Conservation (phyloP, 805 yeast species). For the Metschnikowia picachoensis region DNA sequence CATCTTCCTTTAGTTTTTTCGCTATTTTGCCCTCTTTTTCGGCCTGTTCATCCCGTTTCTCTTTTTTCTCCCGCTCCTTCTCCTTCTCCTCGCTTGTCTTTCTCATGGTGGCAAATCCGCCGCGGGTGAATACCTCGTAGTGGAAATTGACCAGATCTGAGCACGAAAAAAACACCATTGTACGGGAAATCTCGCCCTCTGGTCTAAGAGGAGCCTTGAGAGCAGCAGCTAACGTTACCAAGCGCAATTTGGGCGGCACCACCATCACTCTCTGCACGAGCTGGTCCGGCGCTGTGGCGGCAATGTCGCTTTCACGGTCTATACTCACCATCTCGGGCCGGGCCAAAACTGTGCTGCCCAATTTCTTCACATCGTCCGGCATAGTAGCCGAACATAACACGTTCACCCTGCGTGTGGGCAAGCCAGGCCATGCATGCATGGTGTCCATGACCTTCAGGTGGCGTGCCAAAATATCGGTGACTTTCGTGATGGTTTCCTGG, state of each 20-base stretch:
- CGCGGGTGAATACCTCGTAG: conserved; percentile 65
- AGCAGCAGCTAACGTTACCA: conserved; percentile 72
- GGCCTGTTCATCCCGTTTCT: conserved; percentile 17
- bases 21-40: conserved; percentile 9
- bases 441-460: conserved; percentile 37
- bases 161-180: conserved; percentile 87
- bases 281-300: conserved; percentile 79
- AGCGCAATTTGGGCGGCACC: conserved; percentile 87
- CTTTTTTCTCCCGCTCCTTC: conserved; percentile 16
- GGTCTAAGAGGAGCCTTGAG: conserved; percentile 47
- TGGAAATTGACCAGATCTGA: conserved; percentile 97
- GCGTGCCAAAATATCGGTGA: conserved; percentile 56
- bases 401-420: conserved; percentile 72
- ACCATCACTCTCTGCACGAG: conserved; percentile 73
- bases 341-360: conserved; percentile 73
- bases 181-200: conserved; percentile 39
- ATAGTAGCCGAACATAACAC: conserved; percentile 93
- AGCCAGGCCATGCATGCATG: conserved; percentile 42
- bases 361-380: conserved; percentile 70
- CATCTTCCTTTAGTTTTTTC: conserved; percentile 18
- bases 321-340: conserved; percentile 67
- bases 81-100: conserved; percentile 22
- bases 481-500: conserved; percentile 84
- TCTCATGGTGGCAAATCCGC: conserved; percentile 42
- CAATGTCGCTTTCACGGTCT: conserved; percentile 21